Percentiles rank a stretch among this genome's conserved stretches.
phyloP scores from a whole-genome alignment of 202 grass and related monocot genomes.

The Eragrostis tef region DNA sequence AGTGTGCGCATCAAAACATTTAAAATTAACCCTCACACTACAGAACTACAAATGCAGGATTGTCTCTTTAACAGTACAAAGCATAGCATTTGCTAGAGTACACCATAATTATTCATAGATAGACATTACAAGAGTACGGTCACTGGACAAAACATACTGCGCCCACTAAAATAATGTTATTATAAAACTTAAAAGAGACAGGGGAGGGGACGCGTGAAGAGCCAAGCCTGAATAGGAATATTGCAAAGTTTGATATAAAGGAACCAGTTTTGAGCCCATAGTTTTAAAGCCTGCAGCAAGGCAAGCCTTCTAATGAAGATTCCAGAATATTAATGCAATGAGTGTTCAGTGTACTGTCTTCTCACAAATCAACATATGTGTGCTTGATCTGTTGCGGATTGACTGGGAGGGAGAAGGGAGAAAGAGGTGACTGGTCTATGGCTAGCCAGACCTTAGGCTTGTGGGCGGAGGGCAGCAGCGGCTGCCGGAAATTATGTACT shows the following conservation, averaged over 20 bases:
- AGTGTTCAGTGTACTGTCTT: not conserved
- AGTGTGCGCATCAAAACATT: not conserved
- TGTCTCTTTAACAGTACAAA: not conserved
- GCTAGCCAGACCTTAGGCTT: too few species aligned
- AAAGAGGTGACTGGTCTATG: too few species aligned
- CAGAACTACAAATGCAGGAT: not conserved
- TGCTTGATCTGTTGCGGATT: not conserved
- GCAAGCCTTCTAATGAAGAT: not conserved
- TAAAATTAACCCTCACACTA: not conserved
- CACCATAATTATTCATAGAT: not conserved
- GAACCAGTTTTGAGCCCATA: not conserved
- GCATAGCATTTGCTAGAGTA: not conserved
- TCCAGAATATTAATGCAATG: not conserved
- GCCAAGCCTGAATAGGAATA: not conserved
- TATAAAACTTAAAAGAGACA: not conserved
- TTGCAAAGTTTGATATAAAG: not conserved
- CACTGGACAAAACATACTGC: not conserved
- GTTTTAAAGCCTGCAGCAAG: too few species aligned
- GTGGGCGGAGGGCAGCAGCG: too few species aligned
- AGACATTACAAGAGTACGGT: not conserved
- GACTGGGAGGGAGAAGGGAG: too few species aligned
- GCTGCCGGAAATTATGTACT: too few species aligned
- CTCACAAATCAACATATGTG: not conserved
- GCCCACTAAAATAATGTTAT: not conserved
- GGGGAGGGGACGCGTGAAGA: not conserved